phyloP scores from a whole-genome alignment of 1,284 basidiomycete genomes.

The Rhodofomes roseus region DNA sequence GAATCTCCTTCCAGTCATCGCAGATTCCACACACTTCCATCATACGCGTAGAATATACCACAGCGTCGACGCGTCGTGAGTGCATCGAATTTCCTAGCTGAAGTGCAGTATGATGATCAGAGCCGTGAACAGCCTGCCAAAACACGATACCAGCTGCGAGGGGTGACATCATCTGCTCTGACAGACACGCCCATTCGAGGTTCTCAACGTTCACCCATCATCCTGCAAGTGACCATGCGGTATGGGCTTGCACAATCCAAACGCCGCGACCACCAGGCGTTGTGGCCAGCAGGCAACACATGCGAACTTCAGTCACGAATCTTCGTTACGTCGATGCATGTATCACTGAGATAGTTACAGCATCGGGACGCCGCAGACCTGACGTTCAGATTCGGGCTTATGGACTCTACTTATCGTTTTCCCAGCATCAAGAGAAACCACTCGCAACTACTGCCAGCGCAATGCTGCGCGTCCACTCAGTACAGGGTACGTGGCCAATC shows the following conservation, averaged over 20 bases:
- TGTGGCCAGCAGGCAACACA: background rate
- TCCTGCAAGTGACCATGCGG: background rate
- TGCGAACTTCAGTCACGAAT: background rate
- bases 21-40: background rate
- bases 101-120: background rate
- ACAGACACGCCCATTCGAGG: background rate
- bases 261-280: background rate
- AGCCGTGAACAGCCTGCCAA: background rate
- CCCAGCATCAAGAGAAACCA: no score
- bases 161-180: background rate
- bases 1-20: background rate
- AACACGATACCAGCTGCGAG: background rate
- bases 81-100: background rate
- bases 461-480: no score
- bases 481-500: no score
- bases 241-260: background rate
- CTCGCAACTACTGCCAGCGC: no score
- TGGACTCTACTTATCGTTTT: no score
- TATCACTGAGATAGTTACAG: background rate
- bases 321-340: no score
- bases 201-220: background rate
- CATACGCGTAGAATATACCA: no score
- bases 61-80: background rate
- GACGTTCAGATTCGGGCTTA: no score
- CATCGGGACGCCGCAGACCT: no score